phyloP scores from a whole-genome alignment of 1,284 basidiomycete genomes.

The Fomitopsis pinicola region DNA sequence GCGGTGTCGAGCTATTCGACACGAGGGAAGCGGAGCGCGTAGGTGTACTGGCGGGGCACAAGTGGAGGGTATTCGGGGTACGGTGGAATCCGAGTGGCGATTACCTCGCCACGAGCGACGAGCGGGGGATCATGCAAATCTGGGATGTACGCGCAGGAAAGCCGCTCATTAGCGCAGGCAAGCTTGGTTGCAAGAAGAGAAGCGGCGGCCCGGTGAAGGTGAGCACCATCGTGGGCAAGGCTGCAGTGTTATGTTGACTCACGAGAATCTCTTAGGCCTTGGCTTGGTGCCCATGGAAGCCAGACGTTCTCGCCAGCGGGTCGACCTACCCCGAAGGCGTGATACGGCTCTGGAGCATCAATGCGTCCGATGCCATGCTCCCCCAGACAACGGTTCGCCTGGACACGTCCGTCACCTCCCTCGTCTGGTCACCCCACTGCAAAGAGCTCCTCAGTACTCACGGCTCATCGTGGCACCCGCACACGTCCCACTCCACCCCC shows the following conservation, averaged over 20 bases:
- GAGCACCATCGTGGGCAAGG: constrained; percentile 6
- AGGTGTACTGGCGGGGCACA: constrained; percentile 30
- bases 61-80: constrained; percentile 38
- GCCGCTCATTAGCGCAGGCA: constrained; percentile 27
- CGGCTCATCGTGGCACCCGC: constrained; percentile 37
- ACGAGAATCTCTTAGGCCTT: constrained; percentile 41
- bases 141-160: constrained; percentile 41
- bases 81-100: constrained; percentile 42
- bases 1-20: constrained; percentile 37
- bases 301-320: constrained; percentile 63
- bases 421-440: constrained; percentile 62
- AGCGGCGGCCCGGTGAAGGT: constrained; percentile 50
- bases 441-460: constrained; percentile 68
- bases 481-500: constrained; percentile 6
- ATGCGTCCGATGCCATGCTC: constrained; percentile 39
- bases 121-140: constrained; percentile 37
- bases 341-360: constrained; percentile 56
- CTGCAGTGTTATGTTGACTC: neutral
- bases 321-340: constrained; percentile 63
- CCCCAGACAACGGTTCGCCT: constrained; percentile 48
- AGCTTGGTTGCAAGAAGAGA: constrained; percentile 42
- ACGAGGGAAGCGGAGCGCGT: constrained; percentile 27
- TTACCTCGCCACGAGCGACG: constrained; percentile 39
- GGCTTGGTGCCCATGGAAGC: constrained; percentile 76
- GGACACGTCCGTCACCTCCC: constrained; percentile 59